Percentiles rank a stretch among this genome's conserved stretches.
Conservation (phyloP, 441 rosid species). For the Erodium chrysanthum region DNA sequence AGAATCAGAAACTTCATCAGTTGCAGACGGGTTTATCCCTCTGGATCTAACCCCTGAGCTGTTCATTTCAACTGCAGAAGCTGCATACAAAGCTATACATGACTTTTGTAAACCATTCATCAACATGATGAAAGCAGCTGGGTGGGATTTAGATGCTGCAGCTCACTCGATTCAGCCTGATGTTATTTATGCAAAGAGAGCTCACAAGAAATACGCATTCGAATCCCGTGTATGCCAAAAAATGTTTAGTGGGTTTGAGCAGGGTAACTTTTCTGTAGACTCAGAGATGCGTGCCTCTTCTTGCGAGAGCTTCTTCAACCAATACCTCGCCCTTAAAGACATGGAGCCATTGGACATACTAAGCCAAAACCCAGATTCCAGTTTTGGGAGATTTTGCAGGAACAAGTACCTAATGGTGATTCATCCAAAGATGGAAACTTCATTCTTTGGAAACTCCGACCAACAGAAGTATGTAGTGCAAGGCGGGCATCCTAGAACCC, state of each 20-base stretch:
- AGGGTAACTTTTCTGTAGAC: slow-evolving; percentile 48
- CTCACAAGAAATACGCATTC: slow-evolving; percentile 88
- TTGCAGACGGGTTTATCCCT: slow-evolving; percentile 40
- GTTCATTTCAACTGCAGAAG: slow-evolving; percentile 54
- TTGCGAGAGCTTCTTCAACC: slow-evolving; percentile 70
- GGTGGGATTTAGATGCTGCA: slow-evolving; percentile 98
- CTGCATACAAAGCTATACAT: slow-evolving; percentile 71
- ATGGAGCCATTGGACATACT: slow-evolving; percentile 71
- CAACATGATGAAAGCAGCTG: slow-evolving; percentile 97
- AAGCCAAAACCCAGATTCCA: slow-evolving; percentile 73
- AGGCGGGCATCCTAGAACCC: slow-evolving; percentile 90
- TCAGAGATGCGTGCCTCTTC: slow-evolving; percentile 30
- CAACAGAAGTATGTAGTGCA: slow-evolving; percentile 64
- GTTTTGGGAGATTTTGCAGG: slow-evolving; percentile 66
- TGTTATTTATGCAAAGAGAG: slow-evolving; percentile 77
- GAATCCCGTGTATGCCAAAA: slow-evolving; percentile 87
- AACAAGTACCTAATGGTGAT: slow-evolving; percentile 65
- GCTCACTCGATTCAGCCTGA: slow-evolving; percentile 75
- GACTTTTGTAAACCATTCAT: slow-evolving; percentile 86
- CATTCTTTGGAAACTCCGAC: slow-evolving; percentile 84
- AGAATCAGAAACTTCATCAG: slow-evolving; percentile 48
- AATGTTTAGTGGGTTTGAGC: slow-evolving; percentile 83
- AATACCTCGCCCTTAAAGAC: slow-evolving; percentile 61
- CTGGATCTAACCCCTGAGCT: slow-evolving; percentile 65
- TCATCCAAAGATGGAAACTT: slow-evolving; percentile 94